Evolutionary conservation across 129 eudicot genomes (phyloP), one percentile per base, ranked within the genome.

Genomic region (Mikania micrantha): DNA sequence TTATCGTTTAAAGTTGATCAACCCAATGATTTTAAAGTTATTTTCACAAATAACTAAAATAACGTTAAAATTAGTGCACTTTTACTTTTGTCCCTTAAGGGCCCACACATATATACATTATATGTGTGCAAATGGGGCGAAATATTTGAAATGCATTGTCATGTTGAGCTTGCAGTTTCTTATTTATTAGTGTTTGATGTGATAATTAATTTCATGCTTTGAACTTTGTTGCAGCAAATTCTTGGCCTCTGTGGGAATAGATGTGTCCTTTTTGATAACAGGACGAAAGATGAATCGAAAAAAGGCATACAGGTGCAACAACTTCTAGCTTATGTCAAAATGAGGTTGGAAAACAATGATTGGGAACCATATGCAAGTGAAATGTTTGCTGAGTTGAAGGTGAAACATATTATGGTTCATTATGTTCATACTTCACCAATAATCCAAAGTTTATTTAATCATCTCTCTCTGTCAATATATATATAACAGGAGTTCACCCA

Each of bases 361-460:
- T 85, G 95, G 44, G 60, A 57, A 25, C 88, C 95, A 21, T 87
- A 84, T 71, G 78, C 87, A 7, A 79, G 85, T 60, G 82, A 80
- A 38, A 25, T 84, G 7, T 74, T 65, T 15, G 47, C 59, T 53
- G 32, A 52, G 25, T 24, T 52, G 8, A 54, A 74, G 78, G 78
- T 74, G 36, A 74, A 17, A 5, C 20, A 36, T 59, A 41, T 11
- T 71, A 0, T 19, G 28, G 4, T 5, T 12, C 60, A 24, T 53
- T 53, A 11, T 0, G 16, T 24, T 22, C 60, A 9, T 53, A 22
- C 60, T 53, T 53, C 28, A 49, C 20, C 48, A 20, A 20, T 20
- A 10, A 50, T 9, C 29, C 8, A 13, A 21, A 21, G 4, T 7
- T 50, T 15, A 2, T 50, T 50, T 9, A 44, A 2, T 22, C 11